Base-by-base conservation (phyloP, 306 rosid species). In the Rosa rugosa region DNA sequence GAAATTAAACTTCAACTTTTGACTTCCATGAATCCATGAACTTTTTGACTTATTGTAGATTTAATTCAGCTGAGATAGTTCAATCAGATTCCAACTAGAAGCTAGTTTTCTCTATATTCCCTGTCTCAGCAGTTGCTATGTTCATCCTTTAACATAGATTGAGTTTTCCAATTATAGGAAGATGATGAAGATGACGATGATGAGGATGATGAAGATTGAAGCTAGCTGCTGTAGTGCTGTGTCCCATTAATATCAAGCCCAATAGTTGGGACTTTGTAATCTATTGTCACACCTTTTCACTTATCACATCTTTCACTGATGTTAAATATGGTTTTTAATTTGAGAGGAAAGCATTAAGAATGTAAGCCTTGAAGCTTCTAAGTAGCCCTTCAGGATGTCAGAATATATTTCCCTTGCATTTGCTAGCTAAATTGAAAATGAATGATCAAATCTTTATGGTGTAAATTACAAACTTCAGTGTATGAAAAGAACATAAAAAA, bases 181-280 rank as follows among this genome's bases (percentile, higher is more conserved):
- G 84, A 75, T 8, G 84, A 75, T 22, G 84, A 57, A 11, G 80
- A 75, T 0, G 80, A 80, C 0, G 84, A 75, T 7, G 84, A 80
- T 0, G 84, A 81, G 16, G 84, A 81, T 25, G 84, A 81, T 0
- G 84, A 81, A 16, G 84, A 81, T 75, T 81, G 77, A 81, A 73
- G 50, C 59, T 20, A 31, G 73, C 41, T 75, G 66, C 59, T n/a
- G n/a, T n/a, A n/a, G n/a, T n/a, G n/a, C n/a, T n/a, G 44, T 9
- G 31, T 23, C 22, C 41, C 62, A 41, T 27, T 17, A 63, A 20
- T 14, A 44, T 63, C 49, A 63, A 12, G 31, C 22, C 72, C 36
- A 6, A 2, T 22, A 16, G 22, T 31, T 34, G 60, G 71, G 62
- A 45, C 72, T 63, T 63, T 65, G 67, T 76, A 36, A n/a, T 38